Evolutionary conservation across 23 red algal genomes (phyloP), one percentile per base, ranked within the genome.

Genomic region (Chondrus crispus): DNA sequence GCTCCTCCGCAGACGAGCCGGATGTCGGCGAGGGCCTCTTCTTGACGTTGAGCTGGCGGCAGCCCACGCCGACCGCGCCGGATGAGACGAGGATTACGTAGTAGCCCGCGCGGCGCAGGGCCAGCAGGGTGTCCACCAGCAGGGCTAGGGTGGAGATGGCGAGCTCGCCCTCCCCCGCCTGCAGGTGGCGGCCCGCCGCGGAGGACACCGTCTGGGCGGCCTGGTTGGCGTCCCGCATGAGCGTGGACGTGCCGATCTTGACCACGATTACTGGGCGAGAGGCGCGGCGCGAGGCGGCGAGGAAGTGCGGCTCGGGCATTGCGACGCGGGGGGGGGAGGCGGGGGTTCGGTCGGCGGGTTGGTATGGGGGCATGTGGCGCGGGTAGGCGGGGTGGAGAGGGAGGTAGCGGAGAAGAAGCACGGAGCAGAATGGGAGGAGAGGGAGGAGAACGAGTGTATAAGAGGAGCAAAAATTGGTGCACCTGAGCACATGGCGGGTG

Each of bases 161-260:
- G 38, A 99, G 82, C 58, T 99, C 97, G 19, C 91, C 91, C 46
- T 80, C 76, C 5, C 88, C 95, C 2, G 43, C 44, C 46, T 44
- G 38, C 29, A 96, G 51, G 33, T 62, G 30, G 9, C 50, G 51
- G 28, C 62, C 87, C 2, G 94, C 94, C 0, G 78, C 80, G 19
- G 79, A 82, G 28, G 94, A 82, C 20, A 95, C 76, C 13, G 62
- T 95, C 18, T 43, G 18, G 3, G 74, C 60, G 47, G 55, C 18
- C 2, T 38, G 46, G 62, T 35, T 29, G 3, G 63, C 24, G 35
- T 96, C 94, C 19, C 97, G 93, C 97, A 99, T 99, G 24, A 99
- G 76, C 60, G 94, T 95, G 2, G 93, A 96, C 10, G 97, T 99
- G n/a, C 97, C 97, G 45, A 99, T 94, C 82, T 99, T 99, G 39